A percentile compares a stretch with the other conserved stretches of the same genome.
These are phyloP conservation scores for Chalciporus sphaerocephalus DNA, from an alignment of 768 basidiomycete genomes.

Conservation along the genomic window DNA sequence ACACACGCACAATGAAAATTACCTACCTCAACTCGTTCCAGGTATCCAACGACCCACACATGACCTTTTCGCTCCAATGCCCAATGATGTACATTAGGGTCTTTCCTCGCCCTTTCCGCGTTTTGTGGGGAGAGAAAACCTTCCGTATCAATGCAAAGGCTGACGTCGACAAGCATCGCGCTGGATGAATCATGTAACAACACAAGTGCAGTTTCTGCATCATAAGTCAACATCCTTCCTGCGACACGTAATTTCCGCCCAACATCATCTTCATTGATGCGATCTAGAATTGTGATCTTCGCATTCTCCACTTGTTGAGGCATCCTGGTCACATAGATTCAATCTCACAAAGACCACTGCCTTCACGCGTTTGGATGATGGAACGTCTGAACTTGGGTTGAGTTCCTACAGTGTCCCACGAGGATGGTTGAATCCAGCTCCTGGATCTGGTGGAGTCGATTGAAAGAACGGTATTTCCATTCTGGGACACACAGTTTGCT, in stretches of 20 bases:
- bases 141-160: conserved; percentile 43
- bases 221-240: conserved; percentile 58
- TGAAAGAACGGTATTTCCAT: conserved; percentile 6
- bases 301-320: conserved; percentile 48
- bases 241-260: conserved; percentile 56
- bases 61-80: conserved; percentile 47
- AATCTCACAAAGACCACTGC: background rate
- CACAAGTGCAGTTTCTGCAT: conserved; percentile 42
- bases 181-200: conserved; percentile 46
- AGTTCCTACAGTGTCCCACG: background rate
- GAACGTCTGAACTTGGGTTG: conserved; percentile 1
- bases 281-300: conserved; percentile 40
- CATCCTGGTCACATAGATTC: conserved; percentile 30
- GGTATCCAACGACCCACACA: conserved; percentile 54
- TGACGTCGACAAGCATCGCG: conserved; percentile 56
- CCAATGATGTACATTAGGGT: conserved; percentile 36
- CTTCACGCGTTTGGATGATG: conserved; percentile 1
- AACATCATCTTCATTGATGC: conserved; percentile 35
- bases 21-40: conserved; percentile 49
- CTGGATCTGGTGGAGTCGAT: conserved; percentile 5
- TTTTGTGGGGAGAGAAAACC: conserved; percentile 12
- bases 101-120: conserved; percentile 6
- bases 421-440: background rate
- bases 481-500: conserved; percentile 21
- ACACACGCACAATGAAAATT: conserved; percentile 4